These are phyloP conservation scores for Atalantia buxifolia DNA, from an alignment of 345 rosid genomes.

Conservation along the genomic window DNA sequence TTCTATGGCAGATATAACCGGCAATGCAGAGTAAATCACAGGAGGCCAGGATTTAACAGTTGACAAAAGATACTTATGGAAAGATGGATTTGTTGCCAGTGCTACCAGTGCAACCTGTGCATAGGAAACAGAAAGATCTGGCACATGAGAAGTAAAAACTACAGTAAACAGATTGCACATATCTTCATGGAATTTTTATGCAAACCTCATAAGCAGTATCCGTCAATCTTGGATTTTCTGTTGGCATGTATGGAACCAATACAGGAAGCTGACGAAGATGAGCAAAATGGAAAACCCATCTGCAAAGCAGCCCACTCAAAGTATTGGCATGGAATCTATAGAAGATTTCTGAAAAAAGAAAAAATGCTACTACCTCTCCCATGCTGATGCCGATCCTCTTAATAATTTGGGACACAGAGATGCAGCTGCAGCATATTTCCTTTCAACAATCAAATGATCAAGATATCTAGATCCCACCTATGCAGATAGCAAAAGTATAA, in stretches of 20 bases:
- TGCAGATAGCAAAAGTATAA: slow-evolving; percentile 16
- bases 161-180: not conserved
- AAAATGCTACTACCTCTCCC: slow-evolving; percentile 77
- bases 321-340: slow-evolving; percentile 21
- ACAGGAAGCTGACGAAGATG: slow-evolving; percentile 97
- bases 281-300: slow-evolving; percentile 99
- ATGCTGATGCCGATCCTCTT: slow-evolving; percentile 90
- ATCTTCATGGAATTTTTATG: not conserved
- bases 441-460: slow-evolving; percentile 96
- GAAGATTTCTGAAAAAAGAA: not conserved
- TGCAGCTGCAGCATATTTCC: slow-evolving; percentile 97
- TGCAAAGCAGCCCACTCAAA: slow-evolving; percentile 33
- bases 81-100: slow-evolving; percentile 84
- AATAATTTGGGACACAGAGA: slow-evolving; percentile 92
- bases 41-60: slow-evolving; percentile 96
- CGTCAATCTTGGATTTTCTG: slow-evolving; percentile 84
- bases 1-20: slow-evolving; percentile 95
- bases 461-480: slow-evolving; percentile 99
- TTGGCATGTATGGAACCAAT: slow-evolving; percentile 93
- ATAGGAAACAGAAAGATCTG: slow-evolving; percentile 14
- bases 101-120: slow-evolving; percentile 95
- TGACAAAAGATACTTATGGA: slow-evolving; percentile 79
- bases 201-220: slow-evolving; percentile 98
- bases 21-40: slow-evolving; percentile 72
- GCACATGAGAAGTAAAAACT: slow-evolving; percentile 4